Evolutionary conservation across 2,329 filamentous ascomycete species (phyloP), one percentile per base, ranked within the genome.

Genomic region (Pyricularia sp.): DNA sequence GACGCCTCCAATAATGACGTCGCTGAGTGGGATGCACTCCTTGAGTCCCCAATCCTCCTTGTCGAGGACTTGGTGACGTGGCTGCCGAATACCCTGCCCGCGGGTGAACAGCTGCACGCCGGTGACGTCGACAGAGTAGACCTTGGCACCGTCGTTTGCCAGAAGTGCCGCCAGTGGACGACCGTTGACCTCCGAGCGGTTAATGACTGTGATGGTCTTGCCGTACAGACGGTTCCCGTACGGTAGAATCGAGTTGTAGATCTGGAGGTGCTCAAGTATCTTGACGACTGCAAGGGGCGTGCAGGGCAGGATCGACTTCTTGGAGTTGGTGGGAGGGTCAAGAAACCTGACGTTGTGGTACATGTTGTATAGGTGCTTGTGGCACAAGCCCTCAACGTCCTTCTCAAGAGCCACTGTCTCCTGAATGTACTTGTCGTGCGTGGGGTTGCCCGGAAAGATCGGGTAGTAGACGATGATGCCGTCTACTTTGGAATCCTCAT

Each of bases 381-480:
- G 93, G 71, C 89, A 91, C 66, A 99, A 85, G 44, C 94, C 94
- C 77, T 99, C 94, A 69, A 99, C 93, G 72, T 99, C 94, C 78
- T 99, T 97, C 75, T 84, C 79, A 59, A 96, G 83, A 65, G 91
- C 87, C 65, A 97, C 92, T 3, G 96, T 91, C 78, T 97, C 93
- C 78, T 97, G 93, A 69, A 99, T 86, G 76, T 97, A 97, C 75
- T 90, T 89, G 77, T 99, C 94, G 76, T 96, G 91, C 31, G 86
- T 84, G 64, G 88, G 88, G 78, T 92, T 89, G 77, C 80, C 79
- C 19, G 82, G 82, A 76, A 97, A 97, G 77, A 99, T 96, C 65
- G 94, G 94, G 76, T 97, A 99, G 83, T 99, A 99, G 74, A 99
- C 90, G 69, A 99, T 96, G 73, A 97, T 96, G 71, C 85, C 93